These are phyloP conservation scores for Phyllosticta paracitricarpa DNA, from an alignment of 2,329 filamentous ascomycete species.

Conservation along the genomic window DNA sequence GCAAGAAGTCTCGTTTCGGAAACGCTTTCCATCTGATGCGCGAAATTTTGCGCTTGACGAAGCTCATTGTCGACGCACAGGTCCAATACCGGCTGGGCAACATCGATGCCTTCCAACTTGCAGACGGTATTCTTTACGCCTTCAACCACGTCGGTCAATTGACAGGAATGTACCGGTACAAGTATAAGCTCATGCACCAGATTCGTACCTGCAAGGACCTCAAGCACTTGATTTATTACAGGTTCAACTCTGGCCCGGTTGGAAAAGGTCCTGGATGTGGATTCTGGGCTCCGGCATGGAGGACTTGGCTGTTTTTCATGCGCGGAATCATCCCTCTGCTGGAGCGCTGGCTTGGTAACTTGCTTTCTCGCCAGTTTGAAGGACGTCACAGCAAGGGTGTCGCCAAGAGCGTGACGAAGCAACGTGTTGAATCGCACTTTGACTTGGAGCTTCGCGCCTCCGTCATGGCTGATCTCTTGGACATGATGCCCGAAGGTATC, in stretches of 20 bases:
- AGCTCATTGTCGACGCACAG: constrained; percentile 95
- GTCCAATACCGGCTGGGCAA: constrained; percentile 96
- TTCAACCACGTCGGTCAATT: constrained; percentile 98
- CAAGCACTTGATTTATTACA: constrained; percentile 98
- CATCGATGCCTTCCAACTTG: constrained; percentile 96
- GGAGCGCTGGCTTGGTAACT: constrained; percentile 93
- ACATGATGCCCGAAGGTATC: constrained; percentile 99
- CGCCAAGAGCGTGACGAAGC: constrained; percentile 97
- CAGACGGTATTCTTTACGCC: constrained; percentile 96
- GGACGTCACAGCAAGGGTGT: constrained; percentile 98
- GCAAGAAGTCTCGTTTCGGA: constrained; percentile 98
- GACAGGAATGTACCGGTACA: constrained; percentile 99
- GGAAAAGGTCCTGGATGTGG: constrained; percentile 96
- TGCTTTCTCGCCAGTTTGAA: constrained; percentile 95
- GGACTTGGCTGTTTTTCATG: constrained; percentile 99
- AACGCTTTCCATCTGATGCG: constrained; percentile 99
- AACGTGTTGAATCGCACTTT: constrained; percentile 97
- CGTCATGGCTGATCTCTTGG: constrained; percentile 98
- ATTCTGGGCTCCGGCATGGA: constrained; percentile 98
- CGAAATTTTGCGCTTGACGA: constrained; percentile 89
- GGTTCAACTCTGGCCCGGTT: constrained; percentile 93
- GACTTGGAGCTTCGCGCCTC: constrained; percentile 94
- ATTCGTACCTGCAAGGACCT: constrained; percentile 98
- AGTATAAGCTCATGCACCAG: constrained; percentile 99
- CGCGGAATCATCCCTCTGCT: constrained; percentile 93